Evolutionary conservation across 2,329 filamentous ascomycete species (phyloP), one percentile per base, ranked within the genome.

Genomic region (Paramyrothecium sp.): DNA sequence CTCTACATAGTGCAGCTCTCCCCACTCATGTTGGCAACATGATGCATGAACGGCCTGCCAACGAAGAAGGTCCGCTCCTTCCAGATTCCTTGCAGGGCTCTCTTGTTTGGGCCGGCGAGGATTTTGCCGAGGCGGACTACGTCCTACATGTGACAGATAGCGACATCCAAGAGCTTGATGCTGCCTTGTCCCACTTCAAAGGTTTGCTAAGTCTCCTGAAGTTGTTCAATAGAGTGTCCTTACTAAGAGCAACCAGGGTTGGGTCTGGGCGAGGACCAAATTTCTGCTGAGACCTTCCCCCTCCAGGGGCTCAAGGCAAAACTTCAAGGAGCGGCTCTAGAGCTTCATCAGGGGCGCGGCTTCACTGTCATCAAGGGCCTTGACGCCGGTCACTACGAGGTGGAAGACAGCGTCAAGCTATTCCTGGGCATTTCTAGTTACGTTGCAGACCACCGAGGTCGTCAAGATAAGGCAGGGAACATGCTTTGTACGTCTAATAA

Each of bases 361-460:
- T 78, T 88, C 60, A 77, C 77, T 52, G 75, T 87, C 10, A 66
- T 89, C 44, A 77, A 78, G 5, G 85, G 85, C 3, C 70, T 88
- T 1, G 75, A 80, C 16, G 73, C 79, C 1, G 63, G 70, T 2
- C 71, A 67, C 2, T 81, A 83, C 66, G 76, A 77, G 3, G 71
- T 75, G 22, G 79, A 85, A 59, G 83, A 88, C 54, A 82, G 81
- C 54, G 69, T 82, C 17, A 74, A 79, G 5, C 72, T 86, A 48
- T 87, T 83, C 61, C 74, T 86, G 4, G 85, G 82, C 1, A 69
- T 88, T 12, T 76, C 84, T 1, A 79, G 77, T 56, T 79, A 87
- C 62, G 76, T 89, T 53, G 85, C 80, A 2, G 75, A 81, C 41
- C 74, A 79, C 51, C 76, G 83, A 44, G 82, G 82, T 2, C 61